These are phyloP conservation scores for Rhizopogon vesiculosus DNA, from an alignment of 768 basidiomycete genomes.

Conservation along the genomic window DNA sequence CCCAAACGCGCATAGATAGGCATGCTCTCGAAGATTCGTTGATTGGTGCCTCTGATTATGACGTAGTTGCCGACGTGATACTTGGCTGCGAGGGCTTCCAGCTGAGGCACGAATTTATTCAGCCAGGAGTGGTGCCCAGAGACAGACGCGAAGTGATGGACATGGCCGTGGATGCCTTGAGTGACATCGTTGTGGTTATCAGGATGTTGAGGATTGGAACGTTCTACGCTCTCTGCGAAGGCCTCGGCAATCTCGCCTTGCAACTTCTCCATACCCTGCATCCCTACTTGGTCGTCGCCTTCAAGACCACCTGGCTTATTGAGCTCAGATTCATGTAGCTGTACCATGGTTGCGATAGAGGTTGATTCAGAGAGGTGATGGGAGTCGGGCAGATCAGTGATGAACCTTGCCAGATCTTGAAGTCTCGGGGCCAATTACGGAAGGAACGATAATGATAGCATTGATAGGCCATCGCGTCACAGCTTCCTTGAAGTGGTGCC, in stretches of 20 bases:
- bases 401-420: too few species aligned
- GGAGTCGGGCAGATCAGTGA: not conserved
- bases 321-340: not conserved
- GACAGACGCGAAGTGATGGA: conserved; percentile 18
- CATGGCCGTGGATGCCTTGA: conserved; percentile 27
- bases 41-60: conserved; percentile 37
- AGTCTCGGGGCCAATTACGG: not conserved
- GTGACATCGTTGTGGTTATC: conserved; percentile 8
- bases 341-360: not conserved
- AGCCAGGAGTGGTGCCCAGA: conserved; percentile 30
- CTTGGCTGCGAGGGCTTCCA: conserved; percentile 46
- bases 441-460: not conserved
- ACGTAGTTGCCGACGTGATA: conserved; percentile 62
- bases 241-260: not conserved
- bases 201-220: conserved; percentile 5
- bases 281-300: not conserved
- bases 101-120: conserved; percentile 46
- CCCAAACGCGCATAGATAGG: conserved; percentile 66
- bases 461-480: too few species aligned
- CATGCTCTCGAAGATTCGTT: conserved; percentile 70
- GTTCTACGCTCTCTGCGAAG: not conserved
- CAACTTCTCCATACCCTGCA: not conserved
- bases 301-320: not conserved
- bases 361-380: not conserved
- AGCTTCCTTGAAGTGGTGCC: too few species aligned